These are phyloP conservation scores for Scenedesmus sp. DNA, from an alignment of 163 green algal genomes.

Conservation along the genomic window DNA sequence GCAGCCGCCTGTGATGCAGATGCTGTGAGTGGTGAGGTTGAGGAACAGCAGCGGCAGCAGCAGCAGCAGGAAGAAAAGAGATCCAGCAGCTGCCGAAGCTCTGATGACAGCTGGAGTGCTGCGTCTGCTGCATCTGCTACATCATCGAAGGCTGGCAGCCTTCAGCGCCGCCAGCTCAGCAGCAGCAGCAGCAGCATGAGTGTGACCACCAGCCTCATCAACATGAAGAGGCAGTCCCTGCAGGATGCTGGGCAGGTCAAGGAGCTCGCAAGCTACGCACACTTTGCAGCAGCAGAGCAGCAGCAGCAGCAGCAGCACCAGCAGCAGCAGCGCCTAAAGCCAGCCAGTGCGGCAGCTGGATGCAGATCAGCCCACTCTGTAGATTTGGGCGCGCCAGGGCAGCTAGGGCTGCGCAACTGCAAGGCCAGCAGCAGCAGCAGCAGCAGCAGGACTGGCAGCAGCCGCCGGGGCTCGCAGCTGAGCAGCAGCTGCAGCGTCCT, in stretches of 20 bases:
- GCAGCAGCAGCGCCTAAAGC: neutral
- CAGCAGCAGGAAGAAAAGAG: neutral
- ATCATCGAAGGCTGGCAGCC: neutral
- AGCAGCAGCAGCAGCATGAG: neutral
- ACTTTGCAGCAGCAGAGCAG: neutral
- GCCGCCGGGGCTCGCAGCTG: neutral
- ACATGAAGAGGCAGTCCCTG: neutral
- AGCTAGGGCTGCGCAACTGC: neutral
- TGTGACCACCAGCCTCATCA: neutral
- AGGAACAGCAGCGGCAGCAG: neutral
- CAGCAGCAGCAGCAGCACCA: neutral
- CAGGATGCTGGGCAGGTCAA: neutral
- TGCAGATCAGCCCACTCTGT: neutral
- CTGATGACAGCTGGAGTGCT: neutral
- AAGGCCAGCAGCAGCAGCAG: neutral
- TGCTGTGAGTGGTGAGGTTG: neutral
- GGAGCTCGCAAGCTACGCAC: neutral
- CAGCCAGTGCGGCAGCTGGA: neutral
- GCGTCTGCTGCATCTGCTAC: neutral
- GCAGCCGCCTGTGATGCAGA: neutral
- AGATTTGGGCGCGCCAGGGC: neutral
- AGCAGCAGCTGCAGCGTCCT: conserved; percentile 5
- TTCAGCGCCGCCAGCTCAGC: neutral
- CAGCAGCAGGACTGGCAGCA: neutral
- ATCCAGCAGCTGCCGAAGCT: neutral